These are phyloP conservation scores for Davidsoniella virescens DNA, from an alignment of 2,329 filamentous ascomycete genomes.

Conservation along the genomic window DNA sequence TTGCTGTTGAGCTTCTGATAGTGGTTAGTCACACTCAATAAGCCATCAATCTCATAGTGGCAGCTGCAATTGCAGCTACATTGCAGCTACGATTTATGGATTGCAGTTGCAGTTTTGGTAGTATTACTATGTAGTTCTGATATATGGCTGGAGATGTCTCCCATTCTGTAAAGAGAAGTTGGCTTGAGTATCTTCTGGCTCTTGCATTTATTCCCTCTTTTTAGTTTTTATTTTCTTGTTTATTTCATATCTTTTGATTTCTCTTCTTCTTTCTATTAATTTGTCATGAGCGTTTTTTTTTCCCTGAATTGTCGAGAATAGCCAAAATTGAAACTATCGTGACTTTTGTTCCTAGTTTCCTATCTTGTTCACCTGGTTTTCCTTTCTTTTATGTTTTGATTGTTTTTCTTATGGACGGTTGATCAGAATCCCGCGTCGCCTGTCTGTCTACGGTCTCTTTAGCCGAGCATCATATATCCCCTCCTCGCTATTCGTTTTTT, in stretches of 20 bases:
- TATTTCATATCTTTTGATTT: not conserved
- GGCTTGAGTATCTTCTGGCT: too few species aligned
- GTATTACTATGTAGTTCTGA: too few species aligned
- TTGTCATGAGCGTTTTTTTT: not conserved
- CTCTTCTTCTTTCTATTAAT: not conserved
- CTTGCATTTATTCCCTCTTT: not conserved
- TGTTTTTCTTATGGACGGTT: too few species aligned
- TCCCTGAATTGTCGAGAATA: not conserved
- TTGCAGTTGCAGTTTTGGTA: too few species aligned
- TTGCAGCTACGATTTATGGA: too few species aligned
- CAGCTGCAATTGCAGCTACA: too few species aligned
- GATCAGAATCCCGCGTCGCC: not conserved
- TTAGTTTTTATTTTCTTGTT: not conserved
- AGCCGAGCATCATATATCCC: not conserved
- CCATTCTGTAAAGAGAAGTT: too few species aligned
- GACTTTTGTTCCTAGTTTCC: not conserved
- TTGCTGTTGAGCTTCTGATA: too few species aligned
- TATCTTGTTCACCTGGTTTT: not conserved
- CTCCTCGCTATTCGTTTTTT: not conserved
- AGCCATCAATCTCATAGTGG: too few species aligned
- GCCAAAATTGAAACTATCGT: not conserved
- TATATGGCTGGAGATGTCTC: too few species aligned
- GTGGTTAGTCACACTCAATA: not conserved
- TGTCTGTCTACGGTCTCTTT: not conserved
- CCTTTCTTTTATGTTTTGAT: not conserved